Conservation (phyloP, 2,329 filamentous ascomycete genomes). For the Claviceps sp. region DNA sequence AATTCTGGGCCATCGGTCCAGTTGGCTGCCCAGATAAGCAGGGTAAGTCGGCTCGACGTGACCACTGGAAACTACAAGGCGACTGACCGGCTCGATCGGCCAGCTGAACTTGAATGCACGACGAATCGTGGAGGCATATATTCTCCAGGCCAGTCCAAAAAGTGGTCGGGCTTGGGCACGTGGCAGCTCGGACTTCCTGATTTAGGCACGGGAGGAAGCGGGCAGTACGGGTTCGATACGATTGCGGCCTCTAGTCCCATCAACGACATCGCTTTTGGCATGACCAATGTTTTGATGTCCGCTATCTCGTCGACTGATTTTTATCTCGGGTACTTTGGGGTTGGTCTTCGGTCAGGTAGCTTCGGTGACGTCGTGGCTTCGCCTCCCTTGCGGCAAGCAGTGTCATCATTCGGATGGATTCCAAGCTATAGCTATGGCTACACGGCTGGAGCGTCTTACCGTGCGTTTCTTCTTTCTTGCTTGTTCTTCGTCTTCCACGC, state of each 20-base stretch:
- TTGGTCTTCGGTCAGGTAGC: conserved; percentile 40
- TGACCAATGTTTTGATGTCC: conserved; percentile 34
- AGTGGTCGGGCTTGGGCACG: conserved; percentile 45
- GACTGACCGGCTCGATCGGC: conserved; percentile 7
- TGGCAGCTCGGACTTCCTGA: conserved; percentile 48
- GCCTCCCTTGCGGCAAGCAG: conserved; percentile 40
- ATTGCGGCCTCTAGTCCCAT: conserved; percentile 28
- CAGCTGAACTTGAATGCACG: conserved; percentile 38
- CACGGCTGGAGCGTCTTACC: conserved; percentile 62
- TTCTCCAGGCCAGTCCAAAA: conserved; percentile 36
- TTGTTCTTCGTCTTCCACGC: neutral
- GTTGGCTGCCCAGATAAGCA: conserved; percentile 33
- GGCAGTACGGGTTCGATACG: conserved; percentile 47
- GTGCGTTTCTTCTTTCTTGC: conserved; percentile 27
- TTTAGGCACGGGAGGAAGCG: conserved; percentile 46
- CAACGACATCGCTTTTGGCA: conserved; percentile 22
- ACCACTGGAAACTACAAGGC: neutral
- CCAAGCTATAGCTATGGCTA: conserved; percentile 64
- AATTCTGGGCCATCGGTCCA: conserved; percentile 54
- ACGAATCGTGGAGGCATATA: conserved; percentile 46
- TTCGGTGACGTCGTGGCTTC: conserved; percentile 37
- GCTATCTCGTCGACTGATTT: conserved; percentile 42
- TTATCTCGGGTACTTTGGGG: conserved; percentile 40
- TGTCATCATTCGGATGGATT: conserved; percentile 45
- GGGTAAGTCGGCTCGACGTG: conserved; percentile 24